Evolutionary conservation across 805 yeast species (phyloP), one percentile per base, ranked within the genome.

Genomic region (Dipodascus albidus): DNA sequence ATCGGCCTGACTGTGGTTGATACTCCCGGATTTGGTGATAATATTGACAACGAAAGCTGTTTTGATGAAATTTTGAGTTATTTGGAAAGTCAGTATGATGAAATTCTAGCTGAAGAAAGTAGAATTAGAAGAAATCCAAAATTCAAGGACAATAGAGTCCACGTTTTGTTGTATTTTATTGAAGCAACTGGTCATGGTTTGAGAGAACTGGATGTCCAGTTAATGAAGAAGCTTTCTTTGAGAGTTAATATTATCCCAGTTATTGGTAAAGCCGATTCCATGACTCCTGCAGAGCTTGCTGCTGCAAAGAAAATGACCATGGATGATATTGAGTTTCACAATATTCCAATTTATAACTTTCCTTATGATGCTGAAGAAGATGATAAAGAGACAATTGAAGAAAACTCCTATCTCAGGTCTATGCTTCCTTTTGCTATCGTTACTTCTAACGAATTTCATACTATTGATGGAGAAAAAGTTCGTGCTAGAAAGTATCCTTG

Each of bases 241-340:
- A 79, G 82, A 58, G 95, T 86, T 20, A 90, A 90, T 69, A 76
- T 91, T 23, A 79, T 90, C 48, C 96, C 97, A 1, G 81, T 89
- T 23, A 78, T 90, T 54, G 79, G 86, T 38, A 84, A 86, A 62
- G 82, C 95, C 2, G 97, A 90, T 66, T 74, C 87, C 1, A 73
- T 87, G 59, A 87, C 95, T 0, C 74, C 74, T 21, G 65, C 75
- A 1, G 96, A 90, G 67, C 68, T 82, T 53, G 64, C 66, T 15
- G 66, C 67, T 24, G 75, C 77, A 66, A 85, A 85, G 65, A 67
- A 71, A 53, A 70, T 75, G 53, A 73, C 86, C 54, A 73, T 72
- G 66, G 71, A 70, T 50, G 89, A 83, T 59, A 74, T 86, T 51
- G 74, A 71, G 53, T 69, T 74, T 52, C 75, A 81, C 66, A 70